Conservation (phyloP, 1,284 basidiomycete genomes). For the Quambalaria eucalypti region DNA sequence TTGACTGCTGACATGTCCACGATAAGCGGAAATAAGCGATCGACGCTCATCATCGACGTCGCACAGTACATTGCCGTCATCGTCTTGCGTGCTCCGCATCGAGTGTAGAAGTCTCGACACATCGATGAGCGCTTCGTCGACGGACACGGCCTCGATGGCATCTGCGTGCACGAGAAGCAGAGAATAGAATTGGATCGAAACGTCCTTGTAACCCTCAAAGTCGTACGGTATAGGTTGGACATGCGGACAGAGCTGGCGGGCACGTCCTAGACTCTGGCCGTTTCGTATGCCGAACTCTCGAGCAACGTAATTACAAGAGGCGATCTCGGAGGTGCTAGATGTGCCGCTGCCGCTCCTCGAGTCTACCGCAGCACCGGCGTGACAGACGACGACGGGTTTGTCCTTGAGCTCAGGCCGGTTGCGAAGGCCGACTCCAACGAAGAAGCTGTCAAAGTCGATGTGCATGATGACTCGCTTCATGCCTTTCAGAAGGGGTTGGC, state of each 20-base stretch:
- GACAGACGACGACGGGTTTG: slow-evolving; percentile 82
- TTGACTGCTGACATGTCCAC: slow-evolving; percentile 6
- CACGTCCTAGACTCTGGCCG: slow-evolving; percentile 70
- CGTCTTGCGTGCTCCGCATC: slow-evolving; percentile 20
- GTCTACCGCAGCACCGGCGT: slow-evolving; percentile 53
- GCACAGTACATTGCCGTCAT: background rate
- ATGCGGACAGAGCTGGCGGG: slow-evolving; percentile 25
- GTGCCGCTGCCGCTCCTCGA: slow-evolving; percentile 5
- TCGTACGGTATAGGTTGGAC: slow-evolving; percentile 81
- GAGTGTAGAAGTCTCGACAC: slow-evolving; percentile 60
- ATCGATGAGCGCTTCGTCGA: slow-evolving; percentile 90
- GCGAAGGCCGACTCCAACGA: slow-evolving; percentile 55
- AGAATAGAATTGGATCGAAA: slow-evolving; percentile 78
- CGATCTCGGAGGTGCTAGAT: slow-evolving; percentile 60
- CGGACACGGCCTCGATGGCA: slow-evolving; percentile 85
- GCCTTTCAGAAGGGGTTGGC: slow-evolving; percentile 35
- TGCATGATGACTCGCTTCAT: slow-evolving; percentile 45
- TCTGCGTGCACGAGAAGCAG: slow-evolving; percentile 81
- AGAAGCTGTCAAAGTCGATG: slow-evolving; percentile 79
- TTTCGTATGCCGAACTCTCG: slow-evolving; percentile 77
- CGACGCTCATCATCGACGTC: background rate
- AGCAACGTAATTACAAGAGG: slow-evolving; percentile 88
- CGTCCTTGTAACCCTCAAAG: slow-evolving; percentile 55
- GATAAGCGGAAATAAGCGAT: background rate
- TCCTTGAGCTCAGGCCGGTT: slow-evolving; percentile 26